phyloP scores from a whole-genome alignment of 2,329 filamentous ascomycete genomes.

The Colletotrichum limetticola region DNA sequence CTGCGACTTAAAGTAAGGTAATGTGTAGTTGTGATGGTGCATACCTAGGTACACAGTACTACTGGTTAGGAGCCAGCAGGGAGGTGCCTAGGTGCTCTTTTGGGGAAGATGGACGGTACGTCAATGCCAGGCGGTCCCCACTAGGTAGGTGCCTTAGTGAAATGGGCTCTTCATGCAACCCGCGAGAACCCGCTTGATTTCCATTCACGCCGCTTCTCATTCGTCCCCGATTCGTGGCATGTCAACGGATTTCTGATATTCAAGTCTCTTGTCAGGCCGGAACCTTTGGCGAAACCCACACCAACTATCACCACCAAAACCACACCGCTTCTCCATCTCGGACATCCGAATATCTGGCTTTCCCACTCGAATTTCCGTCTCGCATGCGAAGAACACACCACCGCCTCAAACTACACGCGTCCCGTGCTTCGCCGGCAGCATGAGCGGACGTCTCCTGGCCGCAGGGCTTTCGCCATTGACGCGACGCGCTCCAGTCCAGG shows the following conservation, averaged over 20 bases:
- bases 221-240: conserved; percentile 1
- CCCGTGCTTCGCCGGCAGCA: conserved; percentile 49
- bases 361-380: neutral
- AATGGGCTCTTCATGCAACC: conserved; percentile 33
- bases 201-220: conserved; percentile 18
- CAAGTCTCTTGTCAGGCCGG: conserved; percentile 8
- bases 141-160: conserved; percentile 1
- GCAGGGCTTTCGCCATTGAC: conserved; percentile 75
- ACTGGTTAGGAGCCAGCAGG: neutral
- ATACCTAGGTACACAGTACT: no score
- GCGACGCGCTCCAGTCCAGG: conserved; percentile 66
- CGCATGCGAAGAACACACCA: conserved; percentile 19
- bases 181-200: conserved; percentile 14
- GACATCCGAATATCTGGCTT: neutral
- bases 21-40: neutral
- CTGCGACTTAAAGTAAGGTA: neutral
- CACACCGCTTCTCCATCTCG: neutral
- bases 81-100: neutral
- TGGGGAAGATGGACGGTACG: neutral
- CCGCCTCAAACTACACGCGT: neutral
- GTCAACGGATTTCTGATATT: conserved; percentile 11
- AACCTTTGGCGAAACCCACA: conserved; percentile 1
- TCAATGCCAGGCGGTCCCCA: conserved; percentile 23
- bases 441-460: conserved; percentile 81
- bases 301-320: neutral